Percentiles rank a stretch among this genome's conserved stretches.
phyloP scores from a whole-genome alignment of 495 filamentous ascomycete genomes.

The Talaromyces ruber region DNA sequence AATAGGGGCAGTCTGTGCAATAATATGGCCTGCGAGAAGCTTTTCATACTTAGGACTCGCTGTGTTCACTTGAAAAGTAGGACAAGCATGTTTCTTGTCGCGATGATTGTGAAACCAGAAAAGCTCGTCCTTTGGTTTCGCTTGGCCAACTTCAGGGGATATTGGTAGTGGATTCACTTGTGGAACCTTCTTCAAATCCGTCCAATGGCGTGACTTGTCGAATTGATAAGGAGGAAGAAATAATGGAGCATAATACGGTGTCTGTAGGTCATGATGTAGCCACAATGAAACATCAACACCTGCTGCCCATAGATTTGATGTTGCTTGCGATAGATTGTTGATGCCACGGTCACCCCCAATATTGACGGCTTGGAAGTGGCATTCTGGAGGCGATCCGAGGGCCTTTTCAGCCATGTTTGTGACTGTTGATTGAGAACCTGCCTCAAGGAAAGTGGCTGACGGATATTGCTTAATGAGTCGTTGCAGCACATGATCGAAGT shows the following conservation, averaged over 20 bases:
- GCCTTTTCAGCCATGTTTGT: constrained; percentile 31
- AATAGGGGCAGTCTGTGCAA: constrained; percentile 36
- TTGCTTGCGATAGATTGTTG: constrained; percentile 27
- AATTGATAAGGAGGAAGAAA: constrained; percentile 34
- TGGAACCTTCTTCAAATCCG: too few species aligned
- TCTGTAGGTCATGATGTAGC: constrained; percentile 7
- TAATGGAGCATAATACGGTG: constrained; percentile 12
- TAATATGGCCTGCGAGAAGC: constrained; percentile 30
- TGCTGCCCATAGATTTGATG: constrained; percentile 39
- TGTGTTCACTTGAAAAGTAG: constrained; percentile 43
- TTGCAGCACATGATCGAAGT: constrained; percentile 37
- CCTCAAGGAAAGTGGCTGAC: constrained; percentile 38
- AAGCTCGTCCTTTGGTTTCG: too few species aligned
- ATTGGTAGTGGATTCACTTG: too few species aligned
- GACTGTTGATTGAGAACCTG: constrained; percentile 40
- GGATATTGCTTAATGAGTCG: constrained; percentile 26
- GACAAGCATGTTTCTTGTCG: too few species aligned
- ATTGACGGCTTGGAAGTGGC: constrained; percentile 34
- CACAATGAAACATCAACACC: neutral
- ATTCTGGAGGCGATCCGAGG: constrained; percentile 4
- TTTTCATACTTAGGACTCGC: constrained; percentile 23
- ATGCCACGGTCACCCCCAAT: constrained; percentile 23
- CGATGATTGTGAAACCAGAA: too few species aligned
- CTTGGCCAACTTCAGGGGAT: too few species aligned
- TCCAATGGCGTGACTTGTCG: neutral